phyloP scores from a whole-genome alignment of 768 basidiomycete genomes.

The Amanita pallidorosea region DNA sequence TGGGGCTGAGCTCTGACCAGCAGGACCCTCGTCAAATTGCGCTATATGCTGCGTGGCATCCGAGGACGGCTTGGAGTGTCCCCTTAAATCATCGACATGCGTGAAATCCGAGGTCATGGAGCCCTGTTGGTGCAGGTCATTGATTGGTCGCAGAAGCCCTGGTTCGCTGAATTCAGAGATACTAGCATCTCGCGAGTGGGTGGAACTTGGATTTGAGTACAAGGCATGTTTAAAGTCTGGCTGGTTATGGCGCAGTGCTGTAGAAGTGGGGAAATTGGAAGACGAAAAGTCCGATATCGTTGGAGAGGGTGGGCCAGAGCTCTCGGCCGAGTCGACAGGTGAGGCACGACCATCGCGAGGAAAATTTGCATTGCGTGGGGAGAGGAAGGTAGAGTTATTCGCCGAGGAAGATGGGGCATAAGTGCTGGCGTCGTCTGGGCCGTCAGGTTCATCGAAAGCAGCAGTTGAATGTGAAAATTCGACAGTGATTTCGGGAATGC shows the following conservation, averaged over 20 bases:
- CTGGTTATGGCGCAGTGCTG: constrained; percentile 56
- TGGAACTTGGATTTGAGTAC: constrained; percentile 39
- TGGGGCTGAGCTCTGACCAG: constrained; percentile 20
- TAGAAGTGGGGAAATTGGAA: constrained; percentile 42
- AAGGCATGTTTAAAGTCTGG: constrained; percentile 46
- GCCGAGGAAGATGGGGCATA: neutral
- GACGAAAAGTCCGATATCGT: constrained; percentile 61
- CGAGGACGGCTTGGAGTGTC: constrained; percentile 15
- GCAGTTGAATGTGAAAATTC: constrained; percentile 3
- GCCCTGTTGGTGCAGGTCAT: neutral
- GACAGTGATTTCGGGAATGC: constrained; percentile 6
- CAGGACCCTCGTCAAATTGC: constrained; percentile 14
- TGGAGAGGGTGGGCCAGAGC: constrained; percentile 57
- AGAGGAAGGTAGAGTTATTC: constrained; percentile 13
- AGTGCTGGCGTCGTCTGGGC: neutral
- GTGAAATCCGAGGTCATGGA: constrained; percentile 1
- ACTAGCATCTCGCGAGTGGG: constrained; percentile 19
- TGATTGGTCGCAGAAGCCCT: constrained; percentile 20
- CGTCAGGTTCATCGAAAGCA: neutral
- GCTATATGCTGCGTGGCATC: constrained; percentile 11
- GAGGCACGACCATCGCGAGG: constrained; percentile 14
- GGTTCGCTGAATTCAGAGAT: constrained; percentile 23
- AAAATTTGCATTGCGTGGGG: constrained; percentile 9
- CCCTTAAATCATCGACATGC: neutral
- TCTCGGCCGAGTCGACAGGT: constrained; percentile 26